Base-by-base conservation (phyloP, 768 basidiomycete genomes). In the Punctularia strigosozonata region DNA sequence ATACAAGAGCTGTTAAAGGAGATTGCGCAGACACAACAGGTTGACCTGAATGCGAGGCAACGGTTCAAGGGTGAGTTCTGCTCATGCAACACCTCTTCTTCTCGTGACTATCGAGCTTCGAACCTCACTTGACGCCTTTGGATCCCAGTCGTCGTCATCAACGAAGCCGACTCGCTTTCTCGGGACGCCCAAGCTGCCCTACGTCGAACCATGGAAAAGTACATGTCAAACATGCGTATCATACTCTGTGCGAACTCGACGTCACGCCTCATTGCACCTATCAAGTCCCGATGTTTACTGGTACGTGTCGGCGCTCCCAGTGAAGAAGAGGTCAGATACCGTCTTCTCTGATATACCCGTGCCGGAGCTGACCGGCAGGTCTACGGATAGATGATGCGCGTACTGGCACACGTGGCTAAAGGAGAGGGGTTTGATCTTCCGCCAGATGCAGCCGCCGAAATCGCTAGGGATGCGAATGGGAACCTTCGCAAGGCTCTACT, bases 141-240 rank as follows among this genome's bases (percentile, higher is more conserved):
- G 17, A 34, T 5, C 33, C 5, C 46, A 97, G 94, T 92, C n/a
- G 92, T 99, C 37, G 72, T 99, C 42, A 95, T 99, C 53, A 97
- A 98, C 49, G 94, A 97, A 61, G 94, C 94, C 2, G 94, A 99
- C 57, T 81, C 87, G 0, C 71, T 99, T 30, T 80, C 88, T 8
- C 80, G 94, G 39, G 94, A 99, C 61, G 94, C 94, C 1, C 94
- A 99, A 64, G 91, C 94, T 0, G 94, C 94, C 6, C 72, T 99
- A 24, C 80, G 94, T 51, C 72, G 94, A 41, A 99, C 94, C 7
- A 99, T 98, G 94, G 94, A 99, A 56, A 98, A 97, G 60, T 98
- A 94, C 66, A 97, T 95, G 85, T 78, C 81, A 30, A 99, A 97
- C 57, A 75, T 99, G 75, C 78, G 94, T 21, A 81, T 99, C 51